Percentiles rank a stretch among this genome's conserved stretches.
Evolutionary conservation across 345 rosid genomes (phyloP).

Genomic region (Corchorus olitorius): DNA sequence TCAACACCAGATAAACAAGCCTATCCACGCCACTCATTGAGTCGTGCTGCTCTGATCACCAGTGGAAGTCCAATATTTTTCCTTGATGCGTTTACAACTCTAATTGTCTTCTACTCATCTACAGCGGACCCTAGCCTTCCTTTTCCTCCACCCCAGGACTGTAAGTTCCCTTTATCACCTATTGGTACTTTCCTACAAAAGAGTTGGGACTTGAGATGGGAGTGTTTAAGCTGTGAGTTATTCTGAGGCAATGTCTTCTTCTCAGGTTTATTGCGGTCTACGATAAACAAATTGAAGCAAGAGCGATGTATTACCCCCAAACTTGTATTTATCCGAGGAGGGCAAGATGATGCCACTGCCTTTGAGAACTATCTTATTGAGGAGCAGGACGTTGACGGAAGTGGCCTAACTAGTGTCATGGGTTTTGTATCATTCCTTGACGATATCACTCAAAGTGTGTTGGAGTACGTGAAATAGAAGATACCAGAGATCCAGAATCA

Average conservation of each 20-base stretch:
- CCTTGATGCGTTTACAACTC: conserved; percentile 88
- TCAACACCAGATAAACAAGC: conserved; percentile 84
- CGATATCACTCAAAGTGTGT: conserved; percentile 69
- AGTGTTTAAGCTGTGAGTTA: not conserved
- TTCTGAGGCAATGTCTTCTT: conserved; percentile 5
- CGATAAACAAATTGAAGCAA: conserved; percentile 88
- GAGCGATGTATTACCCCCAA: conserved; percentile 85
- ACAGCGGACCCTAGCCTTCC: conserved; percentile 84
- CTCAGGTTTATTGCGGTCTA: conserved; percentile 72
- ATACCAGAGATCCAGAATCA: too few species aligned
- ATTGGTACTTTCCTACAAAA: not conserved
- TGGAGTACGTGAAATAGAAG: conserved; percentile 79
- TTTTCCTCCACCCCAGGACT: conserved; percentile 94
- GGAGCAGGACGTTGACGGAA: conserved; percentile 96
- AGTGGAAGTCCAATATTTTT: conserved; percentile 96
- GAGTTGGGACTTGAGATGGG: conserved; percentile 3
- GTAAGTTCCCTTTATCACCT: conserved; percentile 47
- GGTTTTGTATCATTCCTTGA: conserved; percentile 96
- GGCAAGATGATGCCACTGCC: conserved; percentile 75
- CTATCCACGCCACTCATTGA: conserved; percentile 89
- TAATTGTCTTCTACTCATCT: conserved; percentile 89
- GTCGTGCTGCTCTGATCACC: conserved; percentile 87
- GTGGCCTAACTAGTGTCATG: conserved; percentile 78
- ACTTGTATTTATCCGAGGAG: conserved; percentile 80
- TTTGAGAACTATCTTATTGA: conserved; percentile 92